Conservation (phyloP, 257 asterid genomes). For the Capsicum baccatum region DNA sequence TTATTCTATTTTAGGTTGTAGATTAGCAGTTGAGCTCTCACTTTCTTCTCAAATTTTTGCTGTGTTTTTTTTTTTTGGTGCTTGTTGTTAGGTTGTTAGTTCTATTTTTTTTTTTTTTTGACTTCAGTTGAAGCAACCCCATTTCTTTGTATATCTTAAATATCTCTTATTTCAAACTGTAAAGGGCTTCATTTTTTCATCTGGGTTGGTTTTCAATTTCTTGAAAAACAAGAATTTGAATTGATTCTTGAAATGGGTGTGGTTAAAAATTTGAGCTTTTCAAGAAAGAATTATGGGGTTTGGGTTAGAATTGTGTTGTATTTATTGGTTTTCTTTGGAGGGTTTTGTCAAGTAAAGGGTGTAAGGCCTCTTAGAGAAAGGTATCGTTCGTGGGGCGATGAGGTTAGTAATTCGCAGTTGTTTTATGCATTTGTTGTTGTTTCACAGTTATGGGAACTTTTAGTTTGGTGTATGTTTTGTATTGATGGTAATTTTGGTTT, state of each 20-base stretch:
- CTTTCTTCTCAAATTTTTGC: conserved; percentile 51
- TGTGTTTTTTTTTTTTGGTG: conserved; percentile 45
- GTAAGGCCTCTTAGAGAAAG: conserved; percentile 89
- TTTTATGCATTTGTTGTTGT: conserved; percentile 9
- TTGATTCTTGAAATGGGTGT: conserved; percentile 59
- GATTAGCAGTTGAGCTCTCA: conserved; percentile 70
- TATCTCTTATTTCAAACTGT: conserved; percentile 34
- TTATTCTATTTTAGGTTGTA: conserved; percentile 33
- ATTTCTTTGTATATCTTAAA: conserved; percentile 20
- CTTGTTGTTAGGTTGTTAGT: conserved; percentile 70
- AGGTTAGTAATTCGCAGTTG: conserved; percentile 54
- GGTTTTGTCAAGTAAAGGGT: conserved; percentile 57
- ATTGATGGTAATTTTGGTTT: neutral
- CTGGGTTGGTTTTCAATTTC: conserved; percentile 41
- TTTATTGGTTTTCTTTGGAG: conserved; percentile 51
- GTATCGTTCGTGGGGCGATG: conserved; percentile 90
- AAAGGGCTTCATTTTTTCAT: conserved; percentile 49
- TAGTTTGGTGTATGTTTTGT: conserved; percentile 15
- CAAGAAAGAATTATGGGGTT: conserved; percentile 30
- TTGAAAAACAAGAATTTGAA: conserved; percentile 49
- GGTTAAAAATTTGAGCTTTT: conserved; percentile 47
- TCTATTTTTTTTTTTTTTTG: conserved; percentile 39
- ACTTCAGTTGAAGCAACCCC: conserved; percentile 69
- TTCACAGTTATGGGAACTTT: neutral
- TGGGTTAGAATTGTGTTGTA: conserved; percentile 51